Base-by-base conservation (phyloP, 306 rosid species). In the Cucumis hystrix region DNA sequence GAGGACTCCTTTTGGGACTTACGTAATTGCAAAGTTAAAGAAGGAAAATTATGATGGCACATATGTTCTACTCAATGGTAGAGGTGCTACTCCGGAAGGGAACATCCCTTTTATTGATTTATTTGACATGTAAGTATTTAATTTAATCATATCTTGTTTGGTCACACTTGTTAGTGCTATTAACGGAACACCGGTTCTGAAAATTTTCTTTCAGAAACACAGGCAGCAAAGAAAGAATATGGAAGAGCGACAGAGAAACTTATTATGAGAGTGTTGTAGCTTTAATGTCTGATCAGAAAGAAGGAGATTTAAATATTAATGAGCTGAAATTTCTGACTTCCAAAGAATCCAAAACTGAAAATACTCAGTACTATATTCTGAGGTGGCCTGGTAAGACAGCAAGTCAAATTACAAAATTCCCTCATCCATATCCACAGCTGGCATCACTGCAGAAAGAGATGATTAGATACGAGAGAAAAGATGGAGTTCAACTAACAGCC, bases 391-490 rank as follows among this genome's bases (percentile, higher is more conserved):
- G 91, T 80, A 87, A 83, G 85, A 87, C 85, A 69, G 81, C 83
- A 47, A 82, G 76, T 79, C 96, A 90, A 87, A 84, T 95, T 81
- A 95, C 99, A 45, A 79, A 88, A 80, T 95, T 95, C 77, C 99
- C 97, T 84, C 99, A 95, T 92, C 99, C 99, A 23, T 95, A 95
- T 83, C 99, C 98, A 73, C 99, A 95, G 84, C 87, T 95, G 75
- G 90, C 86, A 79, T 88, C 96, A 37, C 83, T 95, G 87, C 97
- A 95, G 88, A 95, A 95, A 84, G 96, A 95, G 92, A 91, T 95
- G 99, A 78, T 95, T 60, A 90, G 93, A 81, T 95, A 95, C 83
- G 87, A 95, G 84, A 92, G 99, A 76, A 95, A 95, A 85, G 99
- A 95, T 56, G 99, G 99, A 64, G 98, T 95, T 80, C 97, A 95